These are phyloP conservation scores for Penicillium expansum DNA, from an alignment of 2,329 filamentous ascomycete genomes.

Conservation along the genomic window DNA sequence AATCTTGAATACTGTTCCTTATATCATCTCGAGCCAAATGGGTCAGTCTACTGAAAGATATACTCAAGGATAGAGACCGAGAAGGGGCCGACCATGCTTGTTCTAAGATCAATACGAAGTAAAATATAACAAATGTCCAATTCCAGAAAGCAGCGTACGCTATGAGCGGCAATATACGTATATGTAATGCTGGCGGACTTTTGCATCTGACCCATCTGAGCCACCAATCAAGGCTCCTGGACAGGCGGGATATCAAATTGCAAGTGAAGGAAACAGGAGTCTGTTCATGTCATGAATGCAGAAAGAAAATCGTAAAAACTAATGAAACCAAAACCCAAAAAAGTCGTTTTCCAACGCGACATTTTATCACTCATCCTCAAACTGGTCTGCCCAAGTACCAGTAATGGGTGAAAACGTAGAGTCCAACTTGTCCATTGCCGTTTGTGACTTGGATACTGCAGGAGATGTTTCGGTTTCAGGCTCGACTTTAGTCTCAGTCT, in stretches of 20 bases:
- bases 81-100: not conserved
- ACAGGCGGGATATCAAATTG: conserved; percentile 19
- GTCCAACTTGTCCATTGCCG: conserved; percentile 25
- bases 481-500: not conserved
- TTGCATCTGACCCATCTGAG: not conserved
- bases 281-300: conserved; percentile 18
- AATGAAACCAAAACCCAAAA: not conserved
- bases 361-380: conserved; percentile 23
- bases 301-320: conserved; percentile 7
- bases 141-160: not conserved
- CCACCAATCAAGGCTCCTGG: not conserved
- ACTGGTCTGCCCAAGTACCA: conserved; percentile 36
- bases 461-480: not conserved
- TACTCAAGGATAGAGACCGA: not conserved
- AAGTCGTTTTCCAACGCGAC: not conserved
- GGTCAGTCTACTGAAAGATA: not conserved
- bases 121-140: not conserved
- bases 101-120: not conserved
- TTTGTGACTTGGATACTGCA: conserved; percentile 3
- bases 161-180: not conserved
- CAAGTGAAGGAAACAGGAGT: conserved; percentile 3
- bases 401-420: conserved; percentile 29
- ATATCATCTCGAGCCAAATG: not conserved
- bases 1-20: not conserved
- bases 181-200: not conserved